Percentiles rank a stretch among this genome's conserved stretches.
Conservation (phyloP, 2,329 filamentous ascomycete species). For the Annulohypoxylon truncatum region DNA sequence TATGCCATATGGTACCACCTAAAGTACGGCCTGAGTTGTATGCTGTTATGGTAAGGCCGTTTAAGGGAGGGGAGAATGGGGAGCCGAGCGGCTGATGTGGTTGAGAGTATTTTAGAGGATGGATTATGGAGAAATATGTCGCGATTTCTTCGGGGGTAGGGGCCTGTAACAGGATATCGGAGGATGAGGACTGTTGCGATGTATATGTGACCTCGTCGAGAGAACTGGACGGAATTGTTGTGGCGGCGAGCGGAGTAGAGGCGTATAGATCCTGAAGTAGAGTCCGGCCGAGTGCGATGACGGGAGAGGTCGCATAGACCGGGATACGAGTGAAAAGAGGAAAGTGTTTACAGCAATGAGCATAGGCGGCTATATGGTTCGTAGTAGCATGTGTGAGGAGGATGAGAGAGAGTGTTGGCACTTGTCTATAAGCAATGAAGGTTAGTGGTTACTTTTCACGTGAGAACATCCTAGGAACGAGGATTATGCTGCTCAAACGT, state of each 20-base stretch:
- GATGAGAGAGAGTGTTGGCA: conserved; percentile 91
- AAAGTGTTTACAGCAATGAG: conserved; percentile 96
- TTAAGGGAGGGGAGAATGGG: conserved; percentile 87
- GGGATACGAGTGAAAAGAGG: conserved; percentile 92
- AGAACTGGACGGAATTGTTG: conserved; percentile 78
- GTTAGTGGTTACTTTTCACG: conserved; percentile 8
- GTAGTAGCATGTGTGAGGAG: conserved; percentile 94
- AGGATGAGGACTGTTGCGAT: conserved; percentile 60
- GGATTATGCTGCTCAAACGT: conserved; percentile 47
- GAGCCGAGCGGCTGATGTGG: conserved; percentile 90
- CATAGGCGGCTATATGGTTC: conserved; percentile 91
- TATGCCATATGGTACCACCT: conserved; percentile 98
- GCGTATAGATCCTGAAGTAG: conserved; percentile 92
- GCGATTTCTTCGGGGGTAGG: conserved; percentile 91
- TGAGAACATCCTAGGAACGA: not conserved
- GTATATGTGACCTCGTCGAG: conserved; percentile 73
- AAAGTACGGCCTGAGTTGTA: conserved; percentile 97
- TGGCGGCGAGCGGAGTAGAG: conserved; percentile 87
- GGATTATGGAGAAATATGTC: conserved; percentile 89
- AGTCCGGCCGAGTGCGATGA: conserved; percentile 91
- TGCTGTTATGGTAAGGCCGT: conserved; percentile 92
- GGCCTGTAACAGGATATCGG: conserved; percentile 71
- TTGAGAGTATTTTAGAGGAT: conserved; percentile 95
- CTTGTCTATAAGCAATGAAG: conserved; percentile 68
- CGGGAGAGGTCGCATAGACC: conserved; percentile 92